These are phyloP conservation scores for Kuraishia ogatae DNA, from an alignment of 805 yeast species.

Conservation along the genomic window DNA sequence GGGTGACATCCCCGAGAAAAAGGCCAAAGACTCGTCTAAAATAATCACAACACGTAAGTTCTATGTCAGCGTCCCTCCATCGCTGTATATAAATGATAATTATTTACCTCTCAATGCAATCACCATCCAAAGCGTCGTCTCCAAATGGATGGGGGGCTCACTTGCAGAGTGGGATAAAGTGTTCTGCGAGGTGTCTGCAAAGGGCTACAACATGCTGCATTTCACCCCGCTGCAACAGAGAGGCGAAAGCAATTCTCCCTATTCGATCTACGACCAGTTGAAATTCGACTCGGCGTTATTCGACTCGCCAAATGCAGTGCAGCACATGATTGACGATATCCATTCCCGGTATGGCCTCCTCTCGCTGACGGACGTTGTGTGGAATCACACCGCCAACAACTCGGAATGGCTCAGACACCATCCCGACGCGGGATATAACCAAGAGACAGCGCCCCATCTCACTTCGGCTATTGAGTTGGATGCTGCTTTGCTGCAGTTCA, in stretches of 20 bases:
- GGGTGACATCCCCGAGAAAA: neutral
- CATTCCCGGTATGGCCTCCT: constrained; percentile 52
- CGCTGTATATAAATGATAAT: constrained; percentile 44
- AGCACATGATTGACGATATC: constrained; percentile 35
- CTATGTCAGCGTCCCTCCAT: constrained; percentile 78
- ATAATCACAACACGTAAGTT: constrained; percentile 46
- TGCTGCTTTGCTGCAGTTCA: constrained; percentile 53
- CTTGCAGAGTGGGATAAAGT: constrained; percentile 56
- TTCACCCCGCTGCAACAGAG: constrained; percentile 89
- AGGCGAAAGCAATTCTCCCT: constrained; percentile 89
- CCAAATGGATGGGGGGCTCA: constrained; percentile 82
- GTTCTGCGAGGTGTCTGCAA: constrained; percentile 51
- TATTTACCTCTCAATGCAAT: constrained; percentile 69
- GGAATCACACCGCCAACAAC: constrained; percentile 92
- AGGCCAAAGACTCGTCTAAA: constrained; percentile 12
- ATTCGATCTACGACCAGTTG: constrained; percentile 83
- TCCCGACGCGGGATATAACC: constrained; percentile 87
- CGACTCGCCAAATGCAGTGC: constrained; percentile 45
- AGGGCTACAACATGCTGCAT: constrained; percentile 93
- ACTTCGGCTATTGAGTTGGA: constrained; percentile 81
- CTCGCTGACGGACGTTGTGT: constrained; percentile 84
- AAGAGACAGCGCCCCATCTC: constrained; percentile 84
- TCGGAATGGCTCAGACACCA: constrained; percentile 78
- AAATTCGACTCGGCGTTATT: constrained; percentile 64
- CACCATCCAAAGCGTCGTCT: constrained; percentile 75